Evolutionary conservation across 2,329 filamentous ascomycete species (phyloP).

Genomic region (Colletotrichum sp.): DNA sequence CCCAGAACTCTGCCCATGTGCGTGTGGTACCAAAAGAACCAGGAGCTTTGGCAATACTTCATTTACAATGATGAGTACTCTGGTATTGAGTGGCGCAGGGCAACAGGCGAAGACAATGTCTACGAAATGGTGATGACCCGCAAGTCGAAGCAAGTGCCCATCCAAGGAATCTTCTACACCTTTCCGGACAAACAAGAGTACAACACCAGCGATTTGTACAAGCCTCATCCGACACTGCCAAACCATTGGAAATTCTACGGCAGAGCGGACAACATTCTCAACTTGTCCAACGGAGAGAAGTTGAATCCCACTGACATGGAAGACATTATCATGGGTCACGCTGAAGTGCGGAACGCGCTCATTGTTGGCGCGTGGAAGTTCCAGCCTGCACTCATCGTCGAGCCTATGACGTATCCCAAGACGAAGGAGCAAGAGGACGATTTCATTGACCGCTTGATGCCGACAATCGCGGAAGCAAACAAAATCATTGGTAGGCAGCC

Average conservation of each 20-base stretch:
- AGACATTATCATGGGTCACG: conserved; percentile 39
- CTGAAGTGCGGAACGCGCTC: conserved; percentile 42
- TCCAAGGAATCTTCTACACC: conserved; percentile 44
- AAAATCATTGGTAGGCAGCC: conserved; percentile 20
- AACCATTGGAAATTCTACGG: conserved; percentile 37
- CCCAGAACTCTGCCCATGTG: conserved; percentile 21
- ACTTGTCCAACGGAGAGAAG: conserved; percentile 56
- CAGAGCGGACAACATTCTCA: conserved; percentile 44
- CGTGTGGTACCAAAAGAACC: conserved; percentile 38
- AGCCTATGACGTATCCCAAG: conserved; percentile 37
- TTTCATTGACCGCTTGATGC: conserved; percentile 49
- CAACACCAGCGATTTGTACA: conserved; percentile 48
- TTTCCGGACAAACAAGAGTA: conserved; percentile 39
- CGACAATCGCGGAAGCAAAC: conserved; percentile 45
- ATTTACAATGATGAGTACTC: conserved; percentile 39
- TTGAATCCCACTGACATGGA: conserved; percentile 51
- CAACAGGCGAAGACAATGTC: conserved; percentile 27
- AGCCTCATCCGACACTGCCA: conserved; percentile 37
- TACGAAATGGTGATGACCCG: conserved; percentile 44
- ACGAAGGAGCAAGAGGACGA: conserved; percentile 22
- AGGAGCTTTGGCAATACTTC: conserved; percentile 11
- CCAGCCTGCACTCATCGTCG: conserved; percentile 52
- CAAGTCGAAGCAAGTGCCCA: conserved; percentile 37
- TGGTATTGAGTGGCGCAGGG: conserved; percentile 43
- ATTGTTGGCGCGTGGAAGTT: conserved; percentile 51